A percentile compares a stretch with the other conserved stretches of the same genome.
Evolutionary conservation across 495 filamentous ascomycete genomes (phyloP).

Genomic region (Delitschia confertaspora): DNA sequence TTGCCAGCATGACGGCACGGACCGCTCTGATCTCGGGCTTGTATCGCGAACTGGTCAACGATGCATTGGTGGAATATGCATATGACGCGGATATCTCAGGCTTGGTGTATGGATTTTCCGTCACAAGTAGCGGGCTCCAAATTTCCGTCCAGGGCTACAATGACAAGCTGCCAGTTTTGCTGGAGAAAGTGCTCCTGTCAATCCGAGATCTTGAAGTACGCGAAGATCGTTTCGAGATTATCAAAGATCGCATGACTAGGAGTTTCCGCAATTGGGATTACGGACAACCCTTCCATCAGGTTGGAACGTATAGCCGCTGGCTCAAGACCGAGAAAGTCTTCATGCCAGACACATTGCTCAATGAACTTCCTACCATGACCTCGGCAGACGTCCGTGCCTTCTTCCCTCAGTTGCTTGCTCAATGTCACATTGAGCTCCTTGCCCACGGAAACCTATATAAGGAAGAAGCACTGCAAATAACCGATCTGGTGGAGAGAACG

Average conservation of each 20-base stretch:
- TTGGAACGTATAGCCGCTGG: constrained; percentile 76
- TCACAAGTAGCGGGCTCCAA: constrained; percentile 63
- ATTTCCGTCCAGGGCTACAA: constrained; percentile 85
- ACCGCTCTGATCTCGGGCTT: constrained; percentile 68
- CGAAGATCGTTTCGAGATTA: constrained; percentile 77
- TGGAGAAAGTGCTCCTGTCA: constrained; percentile 81
- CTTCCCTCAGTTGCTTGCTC: constrained; percentile 69
- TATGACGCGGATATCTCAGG: constrained; percentile 95
- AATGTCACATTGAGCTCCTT: constrained; percentile 79
- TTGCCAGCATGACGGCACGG: constrained; percentile 67
- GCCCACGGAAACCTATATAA: constrained; percentile 93
- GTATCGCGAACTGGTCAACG: constrained; percentile 79
- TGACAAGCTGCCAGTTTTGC: constrained; percentile 83
- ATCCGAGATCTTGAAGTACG: constrained; percentile 79
- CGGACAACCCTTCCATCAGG: constrained; percentile 79
- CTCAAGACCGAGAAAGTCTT: constrained; percentile 67
- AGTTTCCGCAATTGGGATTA: constrained; percentile 78
- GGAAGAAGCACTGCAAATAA: constrained; percentile 84
- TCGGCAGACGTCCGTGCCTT: constrained; percentile 66
- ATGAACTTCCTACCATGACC: constrained; percentile 65
- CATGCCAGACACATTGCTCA: constrained; percentile 71
- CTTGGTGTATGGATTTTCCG: constrained; percentile 67
- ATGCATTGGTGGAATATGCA: constrained; percentile 86
- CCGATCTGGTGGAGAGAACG: constrained; percentile 67
- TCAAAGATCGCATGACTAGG: constrained; percentile 75